These are phyloP conservation scores for Maudiozyma humilis DNA, from an alignment of 1,139 yeast species.

Conservation along the genomic window DNA sequence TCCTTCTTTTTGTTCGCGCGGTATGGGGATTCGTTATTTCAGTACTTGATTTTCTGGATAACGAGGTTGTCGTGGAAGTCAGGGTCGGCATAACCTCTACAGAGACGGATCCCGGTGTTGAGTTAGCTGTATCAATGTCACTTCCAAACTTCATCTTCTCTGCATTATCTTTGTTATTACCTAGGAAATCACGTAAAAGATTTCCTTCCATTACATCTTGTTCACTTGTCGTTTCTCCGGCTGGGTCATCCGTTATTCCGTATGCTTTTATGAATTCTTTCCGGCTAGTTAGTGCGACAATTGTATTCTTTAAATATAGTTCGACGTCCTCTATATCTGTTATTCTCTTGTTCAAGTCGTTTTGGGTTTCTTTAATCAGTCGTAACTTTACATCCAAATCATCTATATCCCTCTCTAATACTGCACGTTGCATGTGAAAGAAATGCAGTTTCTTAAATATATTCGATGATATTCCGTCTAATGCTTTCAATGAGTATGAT, in stretches of 20 bases:
- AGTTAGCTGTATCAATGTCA: background rate
- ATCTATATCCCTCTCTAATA: constrained; percentile 36
- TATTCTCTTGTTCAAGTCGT: constrained; percentile 44
- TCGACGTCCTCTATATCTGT: constrained; percentile 50
- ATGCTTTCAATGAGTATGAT: constrained; percentile 36
- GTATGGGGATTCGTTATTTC: constrained; percentile 25
- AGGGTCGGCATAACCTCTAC: background rate
- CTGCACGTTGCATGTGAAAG: constrained; percentile 11
- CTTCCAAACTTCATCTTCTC: constrained; percentile 1
- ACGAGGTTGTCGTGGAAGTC: background rate
- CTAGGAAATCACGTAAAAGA: constrained; percentile 7
- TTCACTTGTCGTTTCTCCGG: constrained; percentile 7
- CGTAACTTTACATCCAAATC: constrained; percentile 51
- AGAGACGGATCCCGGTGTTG: constrained; percentile 3
- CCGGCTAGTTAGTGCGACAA: constrained; percentile 37
- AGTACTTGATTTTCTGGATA: constrained; percentile 42
- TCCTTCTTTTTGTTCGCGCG: constrained; percentile 37
- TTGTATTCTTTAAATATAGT: constrained; percentile 39
- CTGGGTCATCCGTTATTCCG: constrained; percentile 15
- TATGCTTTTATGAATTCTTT: constrained; percentile 32
- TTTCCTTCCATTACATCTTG: constrained; percentile 16
- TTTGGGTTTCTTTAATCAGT: constrained; percentile 40
- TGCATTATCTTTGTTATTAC: background rate
- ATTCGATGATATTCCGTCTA: constrained; percentile 11
- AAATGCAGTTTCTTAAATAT: constrained; percentile 5